Evolutionary conservation across 1,284 basidiomycete species (phyloP).

Genomic region (Leccinum insigne): DNA sequence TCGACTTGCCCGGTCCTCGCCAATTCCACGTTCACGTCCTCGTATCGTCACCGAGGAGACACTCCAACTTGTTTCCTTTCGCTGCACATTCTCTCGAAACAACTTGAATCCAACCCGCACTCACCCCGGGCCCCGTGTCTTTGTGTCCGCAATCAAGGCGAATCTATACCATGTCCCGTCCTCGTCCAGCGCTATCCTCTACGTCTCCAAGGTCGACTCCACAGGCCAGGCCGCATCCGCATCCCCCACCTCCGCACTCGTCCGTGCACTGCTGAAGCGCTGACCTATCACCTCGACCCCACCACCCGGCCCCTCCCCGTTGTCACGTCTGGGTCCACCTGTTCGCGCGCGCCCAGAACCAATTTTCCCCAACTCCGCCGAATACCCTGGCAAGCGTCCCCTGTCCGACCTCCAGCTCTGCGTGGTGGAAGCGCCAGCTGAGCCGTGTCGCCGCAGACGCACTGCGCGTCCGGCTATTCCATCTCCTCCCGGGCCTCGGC

Average conservation of each 20-base stretch:
- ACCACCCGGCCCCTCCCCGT: conserved; percentile 57
- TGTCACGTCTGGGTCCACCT: conserved; percentile 78
- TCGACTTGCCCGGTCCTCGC: conserved; percentile 60
- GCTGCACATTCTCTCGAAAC: conserved; percentile 35
- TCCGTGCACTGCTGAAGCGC: conserved; percentile 57
- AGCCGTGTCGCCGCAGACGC: conserved; percentile 45
- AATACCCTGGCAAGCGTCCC: no score
- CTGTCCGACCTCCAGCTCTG: no score
- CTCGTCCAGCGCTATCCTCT: conserved; percentile 65
- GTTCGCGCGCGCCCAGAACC: conserved; percentile 88
- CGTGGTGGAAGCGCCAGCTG: conserved; percentile 88
- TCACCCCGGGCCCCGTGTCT: no score
- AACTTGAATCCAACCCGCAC: no score
- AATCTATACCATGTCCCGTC: no score
- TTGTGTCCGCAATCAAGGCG: no score
- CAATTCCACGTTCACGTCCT: conserved; percentile 76
- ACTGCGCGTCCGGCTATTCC: conserved; percentile 46
- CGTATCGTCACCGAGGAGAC: conserved; percentile 68
- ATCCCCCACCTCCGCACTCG: conserved; percentile 69
- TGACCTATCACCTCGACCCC: conserved; percentile 65
- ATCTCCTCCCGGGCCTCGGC: conserved; percentile 73
- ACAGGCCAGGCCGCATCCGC: conserved; percentile 72
- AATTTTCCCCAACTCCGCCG: conserved; percentile 42
- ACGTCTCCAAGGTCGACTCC: conserved; percentile 94
- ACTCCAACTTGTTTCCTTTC: conserved; percentile 74